Base-by-base conservation (phyloP, 495 filamentous ascomycete species). In the Tuber borchii region DNA sequence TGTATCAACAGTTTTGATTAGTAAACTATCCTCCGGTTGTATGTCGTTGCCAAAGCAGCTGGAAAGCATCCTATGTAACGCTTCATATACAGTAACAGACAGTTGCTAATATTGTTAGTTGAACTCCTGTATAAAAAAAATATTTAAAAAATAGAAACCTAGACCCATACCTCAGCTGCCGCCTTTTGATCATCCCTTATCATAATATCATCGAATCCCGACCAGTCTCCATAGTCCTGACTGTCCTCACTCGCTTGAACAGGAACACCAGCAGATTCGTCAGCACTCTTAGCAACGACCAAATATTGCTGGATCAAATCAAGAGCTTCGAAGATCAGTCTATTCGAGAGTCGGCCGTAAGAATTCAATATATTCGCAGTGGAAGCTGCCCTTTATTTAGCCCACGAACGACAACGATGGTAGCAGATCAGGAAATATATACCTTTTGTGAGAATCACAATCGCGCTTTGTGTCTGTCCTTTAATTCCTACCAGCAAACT, bases 201-300 rank as follows among this genome's bases (percentile, higher is more conserved):
- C 61, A 76, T 77, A 16, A 83, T 68, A 73, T 87, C 87, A 69
- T 87, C 87, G 65, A 90, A 85, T 48, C 84, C 90, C 61, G 86
- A 83, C 86, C 88, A 91, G 77, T 92, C 91, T 42, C 90, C 91
- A 82, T 90, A 93, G 68, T 93, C 91, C 82, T 93, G 91, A 75
- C 91, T 93, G 68, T 93, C 91, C 71, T 92, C 91, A 0, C 71
- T 65, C 75, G 74, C 8, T 46, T 81, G 78, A 70, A 76, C 34
- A 69, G 48, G 48, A 31, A 61, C 34, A 19, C 56, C n/a, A 17
- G 72, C 12, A 12, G 69, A 40, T 19, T 37, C 43, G 61, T 86
- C 84, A 77, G 86, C 87, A 34, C 81, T 71, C 17, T 84, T 78
- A 72, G 86, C 87, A 14, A 82, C 74, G 16, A 82, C 44, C 8